phyloP scores from a whole-genome alignment of 2,329 filamentous ascomycete genomes.

The Colletotrichum chlorophyti region DNA sequence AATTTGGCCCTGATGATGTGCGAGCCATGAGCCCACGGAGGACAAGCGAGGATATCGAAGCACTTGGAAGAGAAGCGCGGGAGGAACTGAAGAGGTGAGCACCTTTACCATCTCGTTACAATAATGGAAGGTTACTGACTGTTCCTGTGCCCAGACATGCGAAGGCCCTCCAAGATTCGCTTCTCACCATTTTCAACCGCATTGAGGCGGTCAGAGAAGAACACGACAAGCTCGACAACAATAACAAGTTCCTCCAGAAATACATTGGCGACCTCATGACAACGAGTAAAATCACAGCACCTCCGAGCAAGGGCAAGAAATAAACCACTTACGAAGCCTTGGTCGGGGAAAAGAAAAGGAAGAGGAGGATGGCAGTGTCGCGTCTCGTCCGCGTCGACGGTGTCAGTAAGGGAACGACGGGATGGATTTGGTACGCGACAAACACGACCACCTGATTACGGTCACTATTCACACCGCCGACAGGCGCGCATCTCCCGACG shows the following conservation, averaged over 20 bases:
- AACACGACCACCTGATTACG: not conserved
- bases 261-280: slow-evolving; percentile 97
- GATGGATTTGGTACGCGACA: not conserved
- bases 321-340: slow-evolving; percentile 37
- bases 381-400: not conserved
- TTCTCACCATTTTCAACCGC: slow-evolving; percentile 88
- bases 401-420: not conserved
- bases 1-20: slow-evolving; percentile 87
- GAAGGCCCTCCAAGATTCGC: slow-evolving; percentile 84
- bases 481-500: not conserved
- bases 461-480: not conserved
- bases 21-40: slow-evolving; percentile 92
- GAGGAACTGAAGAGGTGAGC: slow-evolving; percentile 65
- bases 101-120: not conserved
- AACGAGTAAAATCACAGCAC: slow-evolving; percentile 75
- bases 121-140: not conserved
- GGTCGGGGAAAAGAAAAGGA: not conserved
- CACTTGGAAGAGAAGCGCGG: slow-evolving; percentile 82
- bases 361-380: not conserved
- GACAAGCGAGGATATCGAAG: slow-evolving; percentile 89
- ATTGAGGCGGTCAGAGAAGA: slow-evolving; percentile 95
- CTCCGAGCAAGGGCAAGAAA: slow-evolving; percentile 60
- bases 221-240: slow-evolving; percentile 94
- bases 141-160: slow-evolving; percentile 72
- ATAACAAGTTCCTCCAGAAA: slow-evolving; percentile 97